These are phyloP conservation scores for Aspergillus sp. DNA, from an alignment of 2,329 filamentous ascomycete species.

Conservation along the genomic window DNA sequence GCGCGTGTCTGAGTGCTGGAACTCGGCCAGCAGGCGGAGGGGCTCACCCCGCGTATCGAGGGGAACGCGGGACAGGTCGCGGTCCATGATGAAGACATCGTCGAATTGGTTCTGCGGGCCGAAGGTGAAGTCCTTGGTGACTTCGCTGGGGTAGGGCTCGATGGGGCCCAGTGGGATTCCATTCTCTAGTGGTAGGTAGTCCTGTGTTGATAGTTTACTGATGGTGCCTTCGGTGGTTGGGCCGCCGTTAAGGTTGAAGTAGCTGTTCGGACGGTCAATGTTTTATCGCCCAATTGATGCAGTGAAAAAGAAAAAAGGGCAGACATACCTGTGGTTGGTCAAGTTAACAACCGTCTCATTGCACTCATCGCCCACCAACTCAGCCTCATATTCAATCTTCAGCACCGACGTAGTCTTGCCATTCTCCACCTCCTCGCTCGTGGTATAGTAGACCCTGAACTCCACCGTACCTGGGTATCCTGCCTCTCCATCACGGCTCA, in stretches of 20 bases:
- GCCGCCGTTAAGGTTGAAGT: conserved; percentile 66
- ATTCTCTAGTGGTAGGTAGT: conserved; percentile 73
- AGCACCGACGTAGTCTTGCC: conserved; percentile 68
- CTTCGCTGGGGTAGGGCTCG: conserved; percentile 62
- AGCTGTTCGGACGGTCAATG: conserved; percentile 43
- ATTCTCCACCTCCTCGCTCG: conserved; percentile 64
- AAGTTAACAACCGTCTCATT: conserved; percentile 92
- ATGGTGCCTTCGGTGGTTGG: conserved; percentile 64
- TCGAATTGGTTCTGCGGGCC: conserved; percentile 73
- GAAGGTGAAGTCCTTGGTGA: conserved; percentile 70
- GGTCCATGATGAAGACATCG: conserved; percentile 82
- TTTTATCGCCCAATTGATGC: neutral
- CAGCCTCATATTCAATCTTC: conserved; percentile 85
- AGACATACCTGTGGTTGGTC: conserved; percentile 82
- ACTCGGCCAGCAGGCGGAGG: conserved; percentile 67
- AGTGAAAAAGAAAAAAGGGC: neutral
- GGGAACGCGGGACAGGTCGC: conserved; percentile 59
- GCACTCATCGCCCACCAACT: conserved; percentile 71
- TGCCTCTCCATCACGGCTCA: conserved; percentile 80
- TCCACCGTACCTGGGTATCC: conserved; percentile 86
- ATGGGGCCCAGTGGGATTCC: conserved; percentile 75
- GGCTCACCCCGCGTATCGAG: conserved; percentile 67
- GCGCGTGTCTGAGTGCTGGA: conserved; percentile 71
- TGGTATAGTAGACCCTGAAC: conserved; percentile 74
- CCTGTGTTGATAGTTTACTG: conserved; percentile 58